Percentiles rank a stretch among this genome's conserved stretches.
Conservation (phyloP, 106 monocot genomes). For the Platanthera guangdongensis region DNA sequence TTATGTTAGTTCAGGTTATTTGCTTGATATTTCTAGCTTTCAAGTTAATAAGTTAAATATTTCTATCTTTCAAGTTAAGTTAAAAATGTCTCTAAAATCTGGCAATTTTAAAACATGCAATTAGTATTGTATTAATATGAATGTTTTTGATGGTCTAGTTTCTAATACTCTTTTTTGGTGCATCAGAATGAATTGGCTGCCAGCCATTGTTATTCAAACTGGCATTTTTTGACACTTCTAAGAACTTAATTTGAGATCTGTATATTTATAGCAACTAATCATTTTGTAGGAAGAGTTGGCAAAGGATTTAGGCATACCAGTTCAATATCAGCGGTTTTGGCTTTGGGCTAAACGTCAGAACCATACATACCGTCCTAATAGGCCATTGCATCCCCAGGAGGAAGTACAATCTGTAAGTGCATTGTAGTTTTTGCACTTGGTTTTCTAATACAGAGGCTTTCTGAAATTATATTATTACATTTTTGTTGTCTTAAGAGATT, state of each 20-base stretch:
- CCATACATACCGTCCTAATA: constrained; percentile 97
- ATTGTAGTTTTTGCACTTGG: not conserved
- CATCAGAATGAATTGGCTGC: too few species aligned
- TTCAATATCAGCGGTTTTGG: constrained; percentile 90
- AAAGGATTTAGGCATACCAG: constrained; percentile 89
- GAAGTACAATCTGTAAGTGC: constrained; percentile 85
- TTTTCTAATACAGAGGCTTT: not conserved
- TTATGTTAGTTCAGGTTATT: too few species aligned
- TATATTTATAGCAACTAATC: not conserved
- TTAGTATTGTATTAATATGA: too few species aligned
- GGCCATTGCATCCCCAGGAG: constrained; percentile 75
- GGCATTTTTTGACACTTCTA: too few species aligned
- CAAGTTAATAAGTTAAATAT: too few species aligned
- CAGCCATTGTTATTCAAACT: too few species aligned
- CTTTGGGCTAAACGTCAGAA: constrained; percentile 98
- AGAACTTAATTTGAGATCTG: not conserved
- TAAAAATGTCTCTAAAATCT: too few species aligned
- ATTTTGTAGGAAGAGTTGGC: constrained; percentile 82
- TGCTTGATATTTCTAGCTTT: too few species aligned
- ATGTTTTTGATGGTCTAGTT: too few species aligned
- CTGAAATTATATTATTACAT: not conserved
- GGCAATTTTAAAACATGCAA: too few species aligned
- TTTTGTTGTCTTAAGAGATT: not conserved
- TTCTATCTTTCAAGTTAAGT: too few species aligned
- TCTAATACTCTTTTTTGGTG: too few species aligned